Base-by-base conservation (phyloP, 495 filamentous ascomycete genomes). In the Aspergillus coremiiformis region DNA sequence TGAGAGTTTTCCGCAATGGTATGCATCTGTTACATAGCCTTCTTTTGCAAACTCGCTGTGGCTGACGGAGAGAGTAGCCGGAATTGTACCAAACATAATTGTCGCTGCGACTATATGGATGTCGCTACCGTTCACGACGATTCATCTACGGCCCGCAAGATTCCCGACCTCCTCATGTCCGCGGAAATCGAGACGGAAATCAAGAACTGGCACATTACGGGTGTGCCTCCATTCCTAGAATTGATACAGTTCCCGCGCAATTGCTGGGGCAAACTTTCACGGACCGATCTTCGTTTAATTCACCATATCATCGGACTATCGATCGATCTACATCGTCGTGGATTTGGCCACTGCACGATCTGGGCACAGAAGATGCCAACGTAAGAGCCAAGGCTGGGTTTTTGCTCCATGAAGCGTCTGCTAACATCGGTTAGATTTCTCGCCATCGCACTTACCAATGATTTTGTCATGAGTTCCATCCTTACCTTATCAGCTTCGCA, bases 31-130 rank as follows among this genome's bases (percentile, higher is more conserved):
- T 21, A 41, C 15, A 14, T 44, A 21, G 20, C 29, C 32, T 33
- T 47, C 24, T 11, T 17, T 15, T 24, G 17, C 32, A 4, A n/a
- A 14, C 26, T 1, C 5, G 35, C 50, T 23, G 12, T 37, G 15
- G 9, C 51, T 53, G 22, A 47, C 15, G 8, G 21, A n/a, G 17
- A 51, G 29, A 10, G 30, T 59, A 97, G 92, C 73, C 89, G 89
- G 55, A 97, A 97, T 70, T 98, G 93, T 71, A 96, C 92, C 48
- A 97, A 97, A 67, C 93, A 98, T 69, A 95, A 95, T 73, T 92
- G 94, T 59, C 84, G 90, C 63, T 98, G 93, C 70, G 92, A 95
- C 59, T 98, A 97, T 69, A 92, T 94, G 79, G 90, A 96, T 62
- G 79, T 81, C 51, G 65, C 74, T 2, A 73, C 81, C 24, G 73